Conservation (phyloP, 2,329 filamentous ascomycete species). For the Aspergillus cejpii region DNA sequence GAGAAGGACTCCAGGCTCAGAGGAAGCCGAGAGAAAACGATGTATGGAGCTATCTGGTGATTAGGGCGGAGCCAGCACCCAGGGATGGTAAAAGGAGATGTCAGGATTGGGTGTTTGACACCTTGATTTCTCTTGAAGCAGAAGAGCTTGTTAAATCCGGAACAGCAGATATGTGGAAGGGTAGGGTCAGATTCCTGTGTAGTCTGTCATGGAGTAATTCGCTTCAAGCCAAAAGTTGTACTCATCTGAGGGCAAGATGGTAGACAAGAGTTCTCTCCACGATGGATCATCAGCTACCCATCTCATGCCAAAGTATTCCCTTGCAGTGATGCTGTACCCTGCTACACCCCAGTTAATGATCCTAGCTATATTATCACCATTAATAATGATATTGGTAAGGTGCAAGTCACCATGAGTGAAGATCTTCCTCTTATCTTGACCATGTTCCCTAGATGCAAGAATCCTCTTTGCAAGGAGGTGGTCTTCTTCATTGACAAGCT, state of each 20-base stretch:
- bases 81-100: conserved; percentile 17
- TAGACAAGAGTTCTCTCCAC: conserved; percentile 5
- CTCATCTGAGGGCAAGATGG: conserved; percentile 6
- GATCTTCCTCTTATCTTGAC: conserved; percentile 6
- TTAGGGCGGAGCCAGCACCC: conserved; percentile 18
- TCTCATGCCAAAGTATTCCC: conserved; percentile 10
- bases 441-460: conserved; percentile 2
- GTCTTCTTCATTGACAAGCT: conserved; percentile 7
- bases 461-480: conserved; percentile 8
- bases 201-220: conserved; percentile 9
- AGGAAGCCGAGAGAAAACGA: no score
- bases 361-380: conserved; percentile 5
- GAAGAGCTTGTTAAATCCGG: conserved; percentile 22
- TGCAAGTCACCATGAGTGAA: conserved; percentile 13
- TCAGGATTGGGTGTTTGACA: conserved; percentile 24
- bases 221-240: conserved; percentile 13
- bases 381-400: conserved; percentile 12
- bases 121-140: conserved; percentile 21
- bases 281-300: conserved; percentile 8
- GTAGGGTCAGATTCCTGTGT: not conserved
- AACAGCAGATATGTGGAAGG: conserved; percentile 20
- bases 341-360: conserved; percentile 13
- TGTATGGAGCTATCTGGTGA: no score
- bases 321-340: conserved; percentile 11
- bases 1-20: no score